Conservation (phyloP, 2,329 filamentous ascomycete species). For the Beauveria asiatica region DNA sequence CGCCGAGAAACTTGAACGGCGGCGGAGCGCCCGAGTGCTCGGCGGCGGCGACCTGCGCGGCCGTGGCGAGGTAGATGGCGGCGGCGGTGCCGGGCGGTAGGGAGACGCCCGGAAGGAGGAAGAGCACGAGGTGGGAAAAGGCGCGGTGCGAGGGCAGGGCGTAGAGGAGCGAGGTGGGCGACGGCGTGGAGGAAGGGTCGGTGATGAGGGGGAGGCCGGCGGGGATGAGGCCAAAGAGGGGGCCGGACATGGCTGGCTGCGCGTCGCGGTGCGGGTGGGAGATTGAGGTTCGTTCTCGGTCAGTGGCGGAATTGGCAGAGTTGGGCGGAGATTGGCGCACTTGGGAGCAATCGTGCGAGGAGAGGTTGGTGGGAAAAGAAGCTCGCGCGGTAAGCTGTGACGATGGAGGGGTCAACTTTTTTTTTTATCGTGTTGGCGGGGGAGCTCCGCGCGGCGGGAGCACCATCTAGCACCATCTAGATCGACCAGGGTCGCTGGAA, state of each 20-base stretch:
- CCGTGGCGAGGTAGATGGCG: constrained; percentile 73
- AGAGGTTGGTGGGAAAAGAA: background rate
- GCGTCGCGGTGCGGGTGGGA: too few species aligned
- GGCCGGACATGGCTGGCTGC: constrained; percentile 28
- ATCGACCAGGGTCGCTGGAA: background rate
- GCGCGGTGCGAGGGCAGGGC: constrained; percentile 36
- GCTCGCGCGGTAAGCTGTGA: background rate
- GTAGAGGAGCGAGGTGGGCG: constrained; percentile 49
- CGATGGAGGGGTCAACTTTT: background rate
- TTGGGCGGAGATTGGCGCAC: background rate
- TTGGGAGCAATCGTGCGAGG: background rate
- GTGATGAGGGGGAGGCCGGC: constrained; percentile 51
- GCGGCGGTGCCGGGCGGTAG: constrained; percentile 73
- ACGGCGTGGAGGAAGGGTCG: constrained; percentile 42
- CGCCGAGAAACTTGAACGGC: constrained; percentile 79
- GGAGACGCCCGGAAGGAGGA: constrained; percentile 69
- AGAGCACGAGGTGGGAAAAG: constrained; percentile 80
- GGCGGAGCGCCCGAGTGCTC: constrained; percentile 20
- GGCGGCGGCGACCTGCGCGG: constrained; percentile 30
- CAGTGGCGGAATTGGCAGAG: too few species aligned
- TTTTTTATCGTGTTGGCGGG: background rate
- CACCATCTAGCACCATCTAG: background rate
- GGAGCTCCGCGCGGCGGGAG: background rate
- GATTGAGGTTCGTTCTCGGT: too few species aligned
- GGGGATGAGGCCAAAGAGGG: constrained; percentile 52